Evolutionary conservation across 495 filamentous ascomycete genomes (phyloP).

Genomic region (Rhypophila decipiens): DNA sequence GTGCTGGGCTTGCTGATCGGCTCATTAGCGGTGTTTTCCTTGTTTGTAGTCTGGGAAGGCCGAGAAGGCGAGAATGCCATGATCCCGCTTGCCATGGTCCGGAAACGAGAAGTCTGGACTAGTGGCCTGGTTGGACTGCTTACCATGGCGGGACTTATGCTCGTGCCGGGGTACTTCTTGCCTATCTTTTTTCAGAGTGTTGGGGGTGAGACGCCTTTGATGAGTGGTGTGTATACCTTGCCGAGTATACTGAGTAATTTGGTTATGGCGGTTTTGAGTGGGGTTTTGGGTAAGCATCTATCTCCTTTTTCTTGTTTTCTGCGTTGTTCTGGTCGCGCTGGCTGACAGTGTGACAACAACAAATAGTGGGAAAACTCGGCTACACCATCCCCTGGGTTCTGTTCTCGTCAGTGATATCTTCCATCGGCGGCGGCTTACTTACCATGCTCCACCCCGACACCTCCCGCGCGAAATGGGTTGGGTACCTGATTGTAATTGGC

Average conservation of each 20-base stretch:
- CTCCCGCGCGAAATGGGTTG: slow-evolving; percentile 37
- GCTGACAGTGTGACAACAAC: not conserved
- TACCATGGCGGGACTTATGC: slow-evolving; percentile 46
- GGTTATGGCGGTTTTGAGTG: slow-evolving; percentile 29
- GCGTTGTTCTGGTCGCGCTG: not conserved
- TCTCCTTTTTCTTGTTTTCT: not conserved
- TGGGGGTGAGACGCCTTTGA: slow-evolving; percentile 37
- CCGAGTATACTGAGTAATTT: slow-evolving; percentile 40
- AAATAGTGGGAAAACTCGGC: slow-evolving; percentile 6
- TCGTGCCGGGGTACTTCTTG: slow-evolving; percentile 51
- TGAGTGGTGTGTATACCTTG: slow-evolving; percentile 45
- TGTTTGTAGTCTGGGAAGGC: slow-evolving; percentile 56
- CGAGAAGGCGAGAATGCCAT: slow-evolving; percentile 60
- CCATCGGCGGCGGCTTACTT: slow-evolving; percentile 36
- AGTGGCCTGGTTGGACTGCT: slow-evolving; percentile 40
- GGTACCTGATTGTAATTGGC: slow-evolving; percentile 44
- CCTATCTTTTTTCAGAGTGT: slow-evolving; percentile 64
- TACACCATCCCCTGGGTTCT: slow-evolving; percentile 26
- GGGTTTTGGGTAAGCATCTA: slow-evolving; percentile 32
- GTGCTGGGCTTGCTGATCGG: slow-evolving; percentile 62
- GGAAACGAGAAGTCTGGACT: slow-evolving; percentile 55
- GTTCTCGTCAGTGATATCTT: not conserved
- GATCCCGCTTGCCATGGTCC: slow-evolving; percentile 58
- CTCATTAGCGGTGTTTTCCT: slow-evolving; percentile 48
- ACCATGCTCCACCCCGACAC: slow-evolving; percentile 26